Evolutionary conservation across 257 asterid species (phyloP).

Genomic region (Paulownia fortunei): DNA sequence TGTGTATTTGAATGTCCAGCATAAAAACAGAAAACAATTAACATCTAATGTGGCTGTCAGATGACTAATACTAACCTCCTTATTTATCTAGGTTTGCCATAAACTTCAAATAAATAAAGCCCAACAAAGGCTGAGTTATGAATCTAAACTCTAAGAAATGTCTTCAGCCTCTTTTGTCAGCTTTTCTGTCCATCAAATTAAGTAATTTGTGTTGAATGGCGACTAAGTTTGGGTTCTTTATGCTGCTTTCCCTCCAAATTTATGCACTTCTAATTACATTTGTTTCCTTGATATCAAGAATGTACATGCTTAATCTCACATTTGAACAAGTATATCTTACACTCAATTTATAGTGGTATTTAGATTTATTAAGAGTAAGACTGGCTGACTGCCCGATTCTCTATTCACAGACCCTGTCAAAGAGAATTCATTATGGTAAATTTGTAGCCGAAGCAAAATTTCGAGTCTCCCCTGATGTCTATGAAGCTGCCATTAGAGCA

Average conservation of each 20-base stretch:
- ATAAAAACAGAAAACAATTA: not conserved
- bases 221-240: not conserved
- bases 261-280: not conserved
- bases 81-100: not conserved
- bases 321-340: not conserved
- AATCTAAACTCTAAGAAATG: not conserved
- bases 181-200: not conserved
- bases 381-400: slow-evolving; percentile 1
- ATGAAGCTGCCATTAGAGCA: slow-evolving; percentile 65
- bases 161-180: not conserved
- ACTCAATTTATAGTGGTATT: not conserved
- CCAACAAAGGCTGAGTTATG: not conserved
- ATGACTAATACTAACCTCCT: not conserved
- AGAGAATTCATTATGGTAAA: slow-evolving; percentile 91
- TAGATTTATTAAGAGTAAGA: not conserved
- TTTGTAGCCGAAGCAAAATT: slow-evolving; percentile 96
- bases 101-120: not conserved
- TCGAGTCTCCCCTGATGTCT: slow-evolving; percentile 70
- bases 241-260: not conserved
- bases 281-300: not conserved
- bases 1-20: not conserved
- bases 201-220: not conserved
- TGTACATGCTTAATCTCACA: not conserved
- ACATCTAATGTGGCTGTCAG: not conserved
- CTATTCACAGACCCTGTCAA: slow-evolving; percentile 62